A percentile compares a stretch with the other conserved stretches of the same genome.
phyloP scores from a whole-genome alignment of 495 filamentous ascomycete genomes.

The Aspergillus sparsus region DNA sequence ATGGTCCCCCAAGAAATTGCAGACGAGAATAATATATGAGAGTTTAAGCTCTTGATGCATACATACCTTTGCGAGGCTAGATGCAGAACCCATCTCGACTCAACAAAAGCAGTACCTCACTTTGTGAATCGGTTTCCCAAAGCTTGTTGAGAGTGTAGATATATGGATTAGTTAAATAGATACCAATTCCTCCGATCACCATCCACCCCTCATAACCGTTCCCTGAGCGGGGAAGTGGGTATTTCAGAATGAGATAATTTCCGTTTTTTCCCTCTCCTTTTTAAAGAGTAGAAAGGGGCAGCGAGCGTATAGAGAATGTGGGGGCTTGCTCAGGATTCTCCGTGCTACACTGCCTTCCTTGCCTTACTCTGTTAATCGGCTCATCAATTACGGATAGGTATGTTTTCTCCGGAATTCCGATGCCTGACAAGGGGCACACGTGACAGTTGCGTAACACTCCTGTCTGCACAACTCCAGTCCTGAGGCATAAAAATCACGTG shows the following conservation, averaged over 20 bases:
- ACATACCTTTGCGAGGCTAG: constrained; percentile 37
- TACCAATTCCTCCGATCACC: background rate
- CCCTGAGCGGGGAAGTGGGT: background rate
- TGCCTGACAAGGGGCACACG: constrained; percentile 10
- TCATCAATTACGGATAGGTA: no score
- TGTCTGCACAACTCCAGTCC: no score
- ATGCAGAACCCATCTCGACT: constrained; percentile 35
- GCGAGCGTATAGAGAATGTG: no score
- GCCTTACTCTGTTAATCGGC: no score
- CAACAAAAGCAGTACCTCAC: background rate
- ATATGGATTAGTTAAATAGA: no score
- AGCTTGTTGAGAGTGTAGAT: background rate
- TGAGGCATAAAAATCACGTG: constrained; percentile 16
- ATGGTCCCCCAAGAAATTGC: background rate
- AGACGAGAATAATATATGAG: background rate
- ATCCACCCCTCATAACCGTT: background rate
- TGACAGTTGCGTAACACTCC: constrained; percentile 9
- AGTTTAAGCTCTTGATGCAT: background rate
- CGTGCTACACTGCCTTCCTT: background rate
- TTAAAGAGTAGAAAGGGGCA: no score
- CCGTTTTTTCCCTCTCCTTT: no score
- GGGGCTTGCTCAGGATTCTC: background rate
- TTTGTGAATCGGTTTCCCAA: background rate
- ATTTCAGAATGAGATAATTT: no score
- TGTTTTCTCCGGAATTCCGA: background rate